These are phyloP conservation scores for Phaeosphaeria sp. DNA, from an alignment of 2,329 filamentous ascomycete genomes.

Conservation along the genomic window DNA sequence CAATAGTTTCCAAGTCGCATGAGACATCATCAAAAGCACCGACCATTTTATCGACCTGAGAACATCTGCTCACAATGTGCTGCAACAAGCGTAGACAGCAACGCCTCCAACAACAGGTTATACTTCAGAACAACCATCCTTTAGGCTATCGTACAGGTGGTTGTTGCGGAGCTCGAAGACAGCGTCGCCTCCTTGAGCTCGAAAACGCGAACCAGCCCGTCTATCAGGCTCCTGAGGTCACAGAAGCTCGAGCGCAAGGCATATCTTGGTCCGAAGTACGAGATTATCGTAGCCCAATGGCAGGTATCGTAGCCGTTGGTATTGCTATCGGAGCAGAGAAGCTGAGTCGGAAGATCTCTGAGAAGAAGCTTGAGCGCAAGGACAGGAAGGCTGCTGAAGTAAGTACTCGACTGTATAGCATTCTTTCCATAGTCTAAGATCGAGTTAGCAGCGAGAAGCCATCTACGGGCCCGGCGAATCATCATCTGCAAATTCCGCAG, in stretches of 20 bases:
- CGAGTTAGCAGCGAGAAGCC: slow-evolving; percentile 16
- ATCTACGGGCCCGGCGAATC: slow-evolving; percentile 14
- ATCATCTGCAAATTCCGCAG: slow-evolving; percentile 11
- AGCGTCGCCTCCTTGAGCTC: slow-evolving; percentile 3
- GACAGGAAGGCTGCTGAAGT: slow-evolving; percentile 31
- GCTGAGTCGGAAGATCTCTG: slow-evolving; percentile 26
- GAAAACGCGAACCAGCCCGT: not conserved
- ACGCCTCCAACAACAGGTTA: slow-evolving; percentile 2
- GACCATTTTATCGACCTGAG: not conserved
- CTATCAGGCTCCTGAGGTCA: not conserved
- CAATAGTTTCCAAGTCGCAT: too few species aligned
- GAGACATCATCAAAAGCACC: not conserved
- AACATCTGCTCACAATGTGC: slow-evolving; percentile 10
- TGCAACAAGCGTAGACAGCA: slow-evolving; percentile 11
- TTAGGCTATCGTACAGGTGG: slow-evolving; percentile 2
- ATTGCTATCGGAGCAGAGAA: slow-evolving; percentile 29
- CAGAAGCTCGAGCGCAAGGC: not conserved
- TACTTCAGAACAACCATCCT: not conserved
- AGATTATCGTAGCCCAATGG: slow-evolving; percentile 21
- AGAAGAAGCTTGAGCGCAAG: slow-evolving; percentile 29
- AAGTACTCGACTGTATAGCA: not conserved
- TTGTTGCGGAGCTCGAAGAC: slow-evolving; percentile 8
- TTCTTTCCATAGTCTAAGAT: not conserved
- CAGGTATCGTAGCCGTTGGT: slow-evolving; percentile 24
- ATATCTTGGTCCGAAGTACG: not conserved